phyloP scores from a whole-genome alignment of 441 rosid species.

The Pelargonium fulgidum region DNA sequence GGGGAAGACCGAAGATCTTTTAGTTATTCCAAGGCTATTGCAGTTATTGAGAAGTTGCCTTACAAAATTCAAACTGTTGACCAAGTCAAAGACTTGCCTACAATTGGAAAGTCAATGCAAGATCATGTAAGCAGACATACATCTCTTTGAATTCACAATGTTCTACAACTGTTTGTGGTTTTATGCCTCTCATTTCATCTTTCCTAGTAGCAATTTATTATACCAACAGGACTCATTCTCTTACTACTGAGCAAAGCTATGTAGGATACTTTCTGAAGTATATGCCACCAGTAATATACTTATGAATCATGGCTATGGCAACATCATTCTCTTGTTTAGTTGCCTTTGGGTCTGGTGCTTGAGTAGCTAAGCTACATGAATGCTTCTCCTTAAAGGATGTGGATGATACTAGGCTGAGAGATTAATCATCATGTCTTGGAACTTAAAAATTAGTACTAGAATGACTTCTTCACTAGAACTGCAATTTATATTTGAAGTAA shows the following conservation, averaged over 20 bases:
- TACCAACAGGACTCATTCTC: too few relatives aligned
- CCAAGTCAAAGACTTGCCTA: constrained; percentile 73
- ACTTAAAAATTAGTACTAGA: neutral
- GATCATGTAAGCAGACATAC: constrained; percentile 68
- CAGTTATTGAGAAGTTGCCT: constrained; percentile 81
- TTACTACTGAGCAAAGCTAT: too few relatives aligned
- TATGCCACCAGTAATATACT: too few relatives aligned
- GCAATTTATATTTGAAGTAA: neutral
- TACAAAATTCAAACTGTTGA: constrained; percentile 74
- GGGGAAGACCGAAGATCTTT: constrained; percentile 93
- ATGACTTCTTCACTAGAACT: neutral
- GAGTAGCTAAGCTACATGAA: too few relatives aligned
- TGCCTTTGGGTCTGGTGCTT: too few relatives aligned
- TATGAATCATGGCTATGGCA: too few relatives aligned
- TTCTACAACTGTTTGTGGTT: constrained; percentile 12
- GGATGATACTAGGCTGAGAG: too few relatives aligned
- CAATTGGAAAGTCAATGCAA: constrained; percentile 85
- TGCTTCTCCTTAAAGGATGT: too few relatives aligned
- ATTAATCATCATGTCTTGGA: too few relatives aligned
- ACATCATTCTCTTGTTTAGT: too few relatives aligned
- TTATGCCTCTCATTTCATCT: neutral
- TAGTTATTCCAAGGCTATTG: constrained; percentile 87
- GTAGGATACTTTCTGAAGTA: too few relatives aligned
- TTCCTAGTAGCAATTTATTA: too few relatives aligned
- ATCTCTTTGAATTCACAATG: constrained; percentile 5